phyloP scores from a whole-genome alignment of 2,329 filamentous ascomycete species.

The Xylaria sp. region DNA sequence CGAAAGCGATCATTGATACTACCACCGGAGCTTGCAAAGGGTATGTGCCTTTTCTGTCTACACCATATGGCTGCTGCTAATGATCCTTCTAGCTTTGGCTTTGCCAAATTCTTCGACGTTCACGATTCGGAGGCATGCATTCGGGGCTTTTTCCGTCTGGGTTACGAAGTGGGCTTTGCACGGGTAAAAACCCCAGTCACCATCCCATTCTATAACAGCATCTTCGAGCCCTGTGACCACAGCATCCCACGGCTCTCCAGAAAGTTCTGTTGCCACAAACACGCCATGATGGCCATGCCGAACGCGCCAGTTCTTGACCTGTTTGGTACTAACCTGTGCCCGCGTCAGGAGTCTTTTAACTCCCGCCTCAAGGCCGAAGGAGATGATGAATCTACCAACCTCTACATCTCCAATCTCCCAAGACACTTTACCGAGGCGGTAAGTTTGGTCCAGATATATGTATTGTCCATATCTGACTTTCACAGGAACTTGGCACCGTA shows the following conservation, averaged over 20 bases:
- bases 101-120: slow-evolving; percentile 92
- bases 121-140: slow-evolving; percentile 95
- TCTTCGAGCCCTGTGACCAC: slow-evolving; percentile 30
- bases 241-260: slow-evolving; percentile 21
- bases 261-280: slow-evolving; percentile 38
- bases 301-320: slow-evolving; percentile 26
- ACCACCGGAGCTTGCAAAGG: slow-evolving; percentile 95
- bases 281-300: slow-evolving; percentile 35
- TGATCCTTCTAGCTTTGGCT: slow-evolving; percentile 78
- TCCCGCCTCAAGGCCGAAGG: slow-evolving; percentile 96
- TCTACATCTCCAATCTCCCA: slow-evolving; percentile 97
- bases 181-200: slow-evolving; percentile 66
- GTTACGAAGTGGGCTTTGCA: slow-evolving; percentile 98
- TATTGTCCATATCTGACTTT: slow-evolving; percentile 28
- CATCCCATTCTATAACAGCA: slow-evolving; percentile 21
- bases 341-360: slow-evolving; percentile 89
- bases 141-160: slow-evolving; percentile 90
- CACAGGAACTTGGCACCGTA: slow-evolving; percentile 78
- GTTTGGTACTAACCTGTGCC: slow-evolving; percentile 41
- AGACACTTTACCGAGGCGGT: slow-evolving; percentile 92
- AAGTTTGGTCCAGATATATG: slow-evolving; percentile 50
- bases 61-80: slow-evolving; percentile 45
- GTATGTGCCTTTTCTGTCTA: slow-evolving; percentile 61
- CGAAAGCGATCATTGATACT: slow-evolving; percentile 98
- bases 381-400: slow-evolving; percentile 88